These are phyloP conservation scores for Ceratocystiopsis sp. DNA, from an alignment of 2,329 filamentous ascomycete genomes.

Conservation along the genomic window DNA sequence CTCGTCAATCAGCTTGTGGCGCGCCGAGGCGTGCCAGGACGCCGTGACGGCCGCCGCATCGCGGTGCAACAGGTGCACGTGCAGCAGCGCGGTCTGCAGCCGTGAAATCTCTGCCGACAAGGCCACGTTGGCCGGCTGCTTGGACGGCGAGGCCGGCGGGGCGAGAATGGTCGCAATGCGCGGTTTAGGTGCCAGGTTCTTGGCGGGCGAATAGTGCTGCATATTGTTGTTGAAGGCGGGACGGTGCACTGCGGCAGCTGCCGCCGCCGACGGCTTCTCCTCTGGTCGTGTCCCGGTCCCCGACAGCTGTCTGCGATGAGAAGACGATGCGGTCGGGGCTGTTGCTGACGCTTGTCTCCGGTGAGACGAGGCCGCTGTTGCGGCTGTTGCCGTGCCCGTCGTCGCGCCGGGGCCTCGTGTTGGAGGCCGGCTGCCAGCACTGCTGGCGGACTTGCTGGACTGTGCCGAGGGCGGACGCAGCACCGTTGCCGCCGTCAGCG, in stretches of 20 bases:
- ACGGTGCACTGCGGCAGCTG: constrained; percentile 13
- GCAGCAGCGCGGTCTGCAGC: constrained; percentile 47
- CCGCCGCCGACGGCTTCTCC: background rate
- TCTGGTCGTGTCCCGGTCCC: too few species aligned
- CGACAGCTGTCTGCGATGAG: too few species aligned
- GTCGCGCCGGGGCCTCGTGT: constrained; percentile 8
- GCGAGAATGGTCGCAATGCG: constrained; percentile 39
- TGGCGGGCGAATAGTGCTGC: constrained; percentile 51
- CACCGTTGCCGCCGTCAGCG: constrained; percentile 20
- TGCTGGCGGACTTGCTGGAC: constrained; percentile 7
- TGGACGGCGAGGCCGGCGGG: constrained; percentile 43
- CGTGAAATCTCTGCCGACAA: constrained; percentile 38
- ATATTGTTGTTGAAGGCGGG: constrained; percentile 46
- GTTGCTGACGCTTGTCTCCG: too few species aligned
- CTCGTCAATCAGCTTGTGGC: constrained; percentile 22
- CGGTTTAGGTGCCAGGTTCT: constrained; percentile 42
- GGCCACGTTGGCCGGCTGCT: constrained; percentile 42
- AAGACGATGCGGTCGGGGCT: too few species aligned
- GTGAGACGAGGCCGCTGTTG: background rate
- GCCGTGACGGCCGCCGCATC: constrained; percentile 22
- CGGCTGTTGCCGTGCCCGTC: constrained; percentile 2
- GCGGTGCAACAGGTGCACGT: constrained; percentile 46
- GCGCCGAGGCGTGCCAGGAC: constrained; percentile 41
- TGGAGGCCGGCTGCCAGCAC: constrained; percentile 10
- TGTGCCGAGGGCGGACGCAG: constrained; percentile 20